Percentiles rank a stretch among this genome's conserved stretches.
Evolutionary conservation across 2,329 filamentous ascomycete genomes (phyloP).

Genomic region (Aureobasidium sp.): DNA sequence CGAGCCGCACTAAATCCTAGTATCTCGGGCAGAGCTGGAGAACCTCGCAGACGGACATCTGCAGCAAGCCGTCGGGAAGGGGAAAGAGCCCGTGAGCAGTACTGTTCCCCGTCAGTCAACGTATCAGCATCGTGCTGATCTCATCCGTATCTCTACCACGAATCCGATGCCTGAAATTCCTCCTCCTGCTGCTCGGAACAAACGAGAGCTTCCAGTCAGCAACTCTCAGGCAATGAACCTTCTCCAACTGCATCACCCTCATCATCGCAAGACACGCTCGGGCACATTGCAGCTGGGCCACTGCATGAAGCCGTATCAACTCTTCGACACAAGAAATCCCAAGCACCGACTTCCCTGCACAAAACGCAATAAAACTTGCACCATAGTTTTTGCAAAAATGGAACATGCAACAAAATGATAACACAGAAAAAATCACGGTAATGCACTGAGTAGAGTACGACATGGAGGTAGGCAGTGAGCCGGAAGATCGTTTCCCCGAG

Average conservation of each 20-base stretch:
- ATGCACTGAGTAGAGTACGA: too few species aligned
- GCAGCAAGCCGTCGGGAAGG: background rate
- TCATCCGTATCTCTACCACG: too few species aligned
- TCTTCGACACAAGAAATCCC: too few species aligned
- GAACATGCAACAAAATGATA: too few species aligned
- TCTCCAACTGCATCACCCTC: background rate
- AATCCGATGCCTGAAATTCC: too few species aligned
- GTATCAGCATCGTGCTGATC: too few species aligned
- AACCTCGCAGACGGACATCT: background rate
- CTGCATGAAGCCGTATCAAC: background rate
- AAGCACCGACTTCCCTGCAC: too few species aligned
- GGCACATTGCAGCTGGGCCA: background rate
- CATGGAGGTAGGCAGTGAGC: background rate
- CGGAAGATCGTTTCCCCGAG: background rate
- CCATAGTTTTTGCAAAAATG: too few species aligned
- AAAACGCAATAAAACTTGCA: too few species aligned
- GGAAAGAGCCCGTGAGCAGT: background rate
- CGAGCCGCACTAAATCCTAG: background rate
- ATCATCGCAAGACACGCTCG: background rate
- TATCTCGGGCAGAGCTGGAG: background rate
- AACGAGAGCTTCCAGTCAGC: background rate
- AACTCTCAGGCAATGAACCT: background rate
- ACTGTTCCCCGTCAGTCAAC: too few species aligned
- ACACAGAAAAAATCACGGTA: too few species aligned
- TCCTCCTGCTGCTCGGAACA: too few species aligned